Evolutionary conservation across 75 land plant species (phyloP).

Genomic region (Azolla pinnata): DNA sequence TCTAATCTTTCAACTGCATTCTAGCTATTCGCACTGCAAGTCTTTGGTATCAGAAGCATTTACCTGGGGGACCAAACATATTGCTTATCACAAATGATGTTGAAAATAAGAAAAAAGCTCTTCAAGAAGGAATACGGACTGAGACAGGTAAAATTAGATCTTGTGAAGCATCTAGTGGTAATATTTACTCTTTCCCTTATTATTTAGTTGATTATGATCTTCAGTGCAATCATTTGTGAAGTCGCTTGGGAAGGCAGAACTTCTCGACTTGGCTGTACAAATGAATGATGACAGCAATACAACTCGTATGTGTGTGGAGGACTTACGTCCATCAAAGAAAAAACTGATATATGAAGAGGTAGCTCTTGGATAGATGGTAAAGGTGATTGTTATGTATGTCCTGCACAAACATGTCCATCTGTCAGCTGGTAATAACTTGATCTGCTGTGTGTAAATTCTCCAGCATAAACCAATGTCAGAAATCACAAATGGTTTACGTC

Average conservation of each 20-base stretch:
- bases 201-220: too few species aligned
- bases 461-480: slow-evolving; percentile 99
- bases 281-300: slow-evolving; percentile 37
- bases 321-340: slow-evolving; percentile 77
- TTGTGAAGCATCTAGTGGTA: not conserved
- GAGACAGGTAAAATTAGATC: slow-evolving; percentile 56
- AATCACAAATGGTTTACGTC: slow-evolving; percentile 72
- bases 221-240: slow-evolving; percentile 88
- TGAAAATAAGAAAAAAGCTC: slow-evolving; percentile 85
- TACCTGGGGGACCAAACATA: slow-evolving; percentile 43
- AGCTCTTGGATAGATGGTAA: too few species aligned
- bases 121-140: slow-evolving; percentile 67
- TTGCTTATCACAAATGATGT: slow-evolving; percentile 87
- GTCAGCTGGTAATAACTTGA: too few species aligned
- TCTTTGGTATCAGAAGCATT: slow-evolving; percentile 88
- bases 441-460: too few species aligned
- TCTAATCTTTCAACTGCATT: not conserved
- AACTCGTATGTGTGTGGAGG: slow-evolving; percentile 55
- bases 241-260: slow-evolving; percentile 60
- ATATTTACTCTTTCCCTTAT: not conserved
- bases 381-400: too few species aligned
- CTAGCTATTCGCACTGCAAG: slow-evolving; percentile 89
- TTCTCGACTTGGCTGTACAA: slow-evolving; percentile 80
- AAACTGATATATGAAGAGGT: slow-evolving; percentile 77
- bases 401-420: too few species aligned